A percentile compares a stretch with the other conserved stretches of the same genome.
Evolutionary conservation across 345 rosid genomes (phyloP).

Genomic region (Citrus sp.): DNA sequence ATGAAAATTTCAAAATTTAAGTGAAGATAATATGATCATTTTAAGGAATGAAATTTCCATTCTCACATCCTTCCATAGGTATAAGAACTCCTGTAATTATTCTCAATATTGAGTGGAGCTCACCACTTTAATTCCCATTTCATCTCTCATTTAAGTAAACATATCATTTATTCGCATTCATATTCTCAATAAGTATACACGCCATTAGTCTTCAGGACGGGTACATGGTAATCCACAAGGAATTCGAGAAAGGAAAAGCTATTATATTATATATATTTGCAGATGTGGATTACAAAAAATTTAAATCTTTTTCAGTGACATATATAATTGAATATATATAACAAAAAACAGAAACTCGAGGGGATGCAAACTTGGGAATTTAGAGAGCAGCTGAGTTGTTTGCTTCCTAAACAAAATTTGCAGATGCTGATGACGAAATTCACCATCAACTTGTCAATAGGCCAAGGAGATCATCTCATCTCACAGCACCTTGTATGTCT

Average conservation of each 20-base stretch:
- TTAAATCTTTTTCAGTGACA: neutral
- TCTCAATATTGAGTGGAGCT: no score
- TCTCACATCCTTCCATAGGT: no score
- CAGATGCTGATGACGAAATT: neutral
- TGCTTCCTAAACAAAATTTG: slow-evolving; percentile 21
- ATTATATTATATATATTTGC: neutral
- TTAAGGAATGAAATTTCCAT: no score
- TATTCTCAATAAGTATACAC: no score
- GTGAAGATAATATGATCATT: no score
- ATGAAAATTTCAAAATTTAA: no score
- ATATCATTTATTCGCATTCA: no score
- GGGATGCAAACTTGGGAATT: neutral
- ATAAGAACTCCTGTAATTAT: no score
- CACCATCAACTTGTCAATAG: slow-evolving; percentile 1
- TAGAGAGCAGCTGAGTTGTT: slow-evolving; percentile 28
- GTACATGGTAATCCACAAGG: neutral
- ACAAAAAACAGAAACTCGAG: neutral
- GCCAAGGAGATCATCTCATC: slow-evolving; percentile 19
- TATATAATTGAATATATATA: neutral
- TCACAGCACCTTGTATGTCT: neutral
- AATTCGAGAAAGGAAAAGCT: neutral
- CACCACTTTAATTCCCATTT: no score
- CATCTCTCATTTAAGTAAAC: no score
- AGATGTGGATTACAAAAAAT: neutral
- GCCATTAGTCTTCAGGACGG: no score